Evolutionary conservation across 2,329 filamentous ascomycete genomes (phyloP), one percentile per base, ranked within the genome.

Genomic region (Paraconiothyrium brasiliense): DNA sequence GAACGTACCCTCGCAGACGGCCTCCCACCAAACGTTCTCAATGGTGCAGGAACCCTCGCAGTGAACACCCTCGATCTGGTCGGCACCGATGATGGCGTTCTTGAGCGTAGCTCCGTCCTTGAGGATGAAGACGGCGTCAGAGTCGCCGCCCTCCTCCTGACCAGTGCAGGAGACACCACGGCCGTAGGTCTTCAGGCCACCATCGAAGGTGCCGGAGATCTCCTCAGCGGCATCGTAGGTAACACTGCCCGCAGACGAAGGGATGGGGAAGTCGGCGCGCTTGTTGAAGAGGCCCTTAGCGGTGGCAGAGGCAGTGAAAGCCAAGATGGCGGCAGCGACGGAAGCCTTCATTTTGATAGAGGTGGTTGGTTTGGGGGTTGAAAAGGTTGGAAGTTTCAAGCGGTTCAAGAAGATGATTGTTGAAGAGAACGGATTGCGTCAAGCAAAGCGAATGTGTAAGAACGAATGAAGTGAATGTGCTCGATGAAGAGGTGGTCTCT

Each of bases 51-150:
- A 74, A 37, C 82, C 84, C 62, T 78, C 70, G 75, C 84, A 85
- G 75, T 86, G 83, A 44, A 85, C 80, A 61, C 83, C 84, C 70
- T 85, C 84, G 35, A 79, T 76, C 67, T 84, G 81, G 59, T 81
- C 79, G 27, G 77, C 74, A 7, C 84, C 83, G 56, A 85, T 85
- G 72, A 85, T 85, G 68, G 82, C 83, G 68, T 85, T 85, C 67
- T 79, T 81, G 46, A 86, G 73, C 16, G 80, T 81, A 16, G 79
- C 84, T 22, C 84, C 84, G 30, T 79, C 71, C 65, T 80, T 76
- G 48, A 85, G 76, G 59, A 83, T 78, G 78, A 85, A 85, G 68
- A 85, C 82, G 37, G 84, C 81, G 46, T 82, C 82, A 0, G 74
- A 66, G 56, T 79, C 73, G 50, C 71, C 78, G 52, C 80, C 80